Conservation (phyloP, 129 eudicot species). For the Scalesia atractyloides region DNA sequence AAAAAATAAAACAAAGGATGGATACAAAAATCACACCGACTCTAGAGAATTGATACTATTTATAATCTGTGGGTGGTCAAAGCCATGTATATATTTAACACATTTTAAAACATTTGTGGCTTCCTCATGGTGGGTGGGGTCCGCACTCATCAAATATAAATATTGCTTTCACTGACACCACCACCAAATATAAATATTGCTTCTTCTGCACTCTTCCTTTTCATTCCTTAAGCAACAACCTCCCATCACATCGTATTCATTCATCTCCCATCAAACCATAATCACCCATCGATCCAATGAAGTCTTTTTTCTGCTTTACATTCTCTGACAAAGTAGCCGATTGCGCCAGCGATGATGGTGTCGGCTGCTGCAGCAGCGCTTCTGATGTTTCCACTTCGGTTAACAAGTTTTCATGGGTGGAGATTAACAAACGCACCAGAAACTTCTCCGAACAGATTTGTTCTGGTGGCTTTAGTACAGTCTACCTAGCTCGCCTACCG, state of each 20-base stretch:
- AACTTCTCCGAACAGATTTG: slow-evolving; percentile 55
- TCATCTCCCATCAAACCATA: not conserved
- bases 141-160: slow-evolving; percentile 13
- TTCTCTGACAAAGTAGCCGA: slow-evolving; percentile 25
- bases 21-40: slow-evolving; percentile 30
- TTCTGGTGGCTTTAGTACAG: slow-evolving; percentile 80
- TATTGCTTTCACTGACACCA: slow-evolving; percentile 12
- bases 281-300: slow-evolving; percentile 28
- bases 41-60: slow-evolving; percentile 3
- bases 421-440: slow-evolving; percentile 39
- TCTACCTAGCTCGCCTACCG: slow-evolving; percentile 56
- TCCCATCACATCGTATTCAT: not conserved
- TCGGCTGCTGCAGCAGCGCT: not conserved
- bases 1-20: not conserved
- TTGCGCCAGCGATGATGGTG: slow-evolving; percentile 1
- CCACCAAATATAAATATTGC: not conserved
- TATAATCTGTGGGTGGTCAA: slow-evolving; percentile 29
- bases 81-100: not conserved
- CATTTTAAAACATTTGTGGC: not conserved
- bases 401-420: slow-evolving; percentile 52
- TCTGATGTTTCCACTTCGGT: not conserved
- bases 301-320: slow-evolving; percentile 24
- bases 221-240: not conserved
- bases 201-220: slow-evolving; percentile 23
- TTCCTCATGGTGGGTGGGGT: slow-evolving; percentile 17